These are phyloP conservation scores for Phytophthora hybrid DNA, from an alignment of 352 stramenopile species.

Conservation along the genomic window DNA sequence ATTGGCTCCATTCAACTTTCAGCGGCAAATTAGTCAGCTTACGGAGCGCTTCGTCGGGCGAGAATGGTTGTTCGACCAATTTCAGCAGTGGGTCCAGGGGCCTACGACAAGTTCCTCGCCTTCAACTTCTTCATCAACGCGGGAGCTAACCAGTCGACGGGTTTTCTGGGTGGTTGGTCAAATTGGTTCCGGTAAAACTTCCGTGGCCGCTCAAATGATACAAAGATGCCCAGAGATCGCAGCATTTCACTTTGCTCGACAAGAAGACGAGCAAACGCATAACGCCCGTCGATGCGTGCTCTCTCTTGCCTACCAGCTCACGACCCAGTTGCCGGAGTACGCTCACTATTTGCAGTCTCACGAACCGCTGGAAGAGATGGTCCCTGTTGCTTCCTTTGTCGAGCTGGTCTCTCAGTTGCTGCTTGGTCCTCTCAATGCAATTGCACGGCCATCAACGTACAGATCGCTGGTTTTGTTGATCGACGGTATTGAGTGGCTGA, in stretches of 20 bases:
- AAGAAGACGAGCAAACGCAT: slow-evolving; percentile 85
- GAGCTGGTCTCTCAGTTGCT: slow-evolving; percentile 62
- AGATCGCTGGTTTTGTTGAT: slow-evolving; percentile 71
- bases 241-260: slow-evolving; percentile 76
- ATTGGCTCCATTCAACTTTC: slow-evolving; percentile 73
- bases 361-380: slow-evolving; percentile 76
- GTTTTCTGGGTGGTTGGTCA: slow-evolving; percentile 81
- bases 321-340: slow-evolving; percentile 77
- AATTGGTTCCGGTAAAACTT: slow-evolving; percentile 77
- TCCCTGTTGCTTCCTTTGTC: slow-evolving; percentile 73
- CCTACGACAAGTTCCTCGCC: neutral
- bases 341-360: slow-evolving; percentile 71
- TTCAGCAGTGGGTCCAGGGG: slow-evolving; percentile 61
- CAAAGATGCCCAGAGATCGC: slow-evolving; percentile 73
- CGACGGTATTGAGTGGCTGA: slow-evolving; percentile 70
- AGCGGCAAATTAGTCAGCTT: slow-evolving; percentile 80
- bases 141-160: slow-evolving; percentile 34
- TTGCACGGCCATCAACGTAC: slow-evolving; percentile 55
- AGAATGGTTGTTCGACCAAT: slow-evolving; percentile 64
- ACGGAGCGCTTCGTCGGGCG: slow-evolving; percentile 67
- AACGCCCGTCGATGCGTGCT: slow-evolving; percentile 68
- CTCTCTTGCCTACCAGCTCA: slow-evolving; percentile 78
- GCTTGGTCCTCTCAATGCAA: slow-evolving; percentile 71
- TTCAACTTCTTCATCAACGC: neutral
- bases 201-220: slow-evolving; percentile 70